Base-by-base conservation (phyloP, 441 rosid species). In the Mallotus repandus region DNA sequence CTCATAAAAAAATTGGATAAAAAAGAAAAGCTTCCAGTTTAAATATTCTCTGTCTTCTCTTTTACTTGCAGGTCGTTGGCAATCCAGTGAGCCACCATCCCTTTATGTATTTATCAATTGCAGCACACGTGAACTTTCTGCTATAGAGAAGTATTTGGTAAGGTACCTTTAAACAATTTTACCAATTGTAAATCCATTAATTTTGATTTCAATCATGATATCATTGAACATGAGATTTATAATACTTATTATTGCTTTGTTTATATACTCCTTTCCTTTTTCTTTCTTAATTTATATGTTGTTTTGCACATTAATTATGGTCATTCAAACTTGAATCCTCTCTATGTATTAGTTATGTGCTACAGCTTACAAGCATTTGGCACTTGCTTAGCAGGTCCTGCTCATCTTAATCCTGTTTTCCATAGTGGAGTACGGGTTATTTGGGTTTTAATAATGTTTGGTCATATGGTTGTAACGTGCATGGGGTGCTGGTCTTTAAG, bases 91-190 rank as follows among this genome's bases (percentile, higher is more conserved):
- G 80, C 93, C 92, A 53, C 99, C 98, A 62, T 80, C 93, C 22
- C 84, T 95, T 57, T 89, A 89, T 77, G 73, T 91, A 53, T 95
- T 92, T 80, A 83, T 95, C 69, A 92, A 89, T 71, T 91, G 95
- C 78, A 95, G 97, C 86, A 92, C 98, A 9, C 87, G 88, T 16
- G 98, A 95, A 75, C 97, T 95, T 72, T 80, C 91, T 78, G 80
- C 72, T 35, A 85, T 95, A 81, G 97, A 95, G 91, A 90, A 89
- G 82, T 92, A 91, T 80, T 93, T 92, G 96, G 99, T 92, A 89
- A 81, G 80, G 7, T 76, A 69, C 80, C 73, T 66, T 69, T 57
- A 22, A 61, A 67, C 63, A 38, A 43, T 41, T 29, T 72, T 22
- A 22, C 71, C 61, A n/a, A 18, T 64, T 65, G 60, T 68, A 29